Evolutionary conservation across 1,139 yeast species (phyloP).

Genomic region (Yamadazyma sp.): DNA sequence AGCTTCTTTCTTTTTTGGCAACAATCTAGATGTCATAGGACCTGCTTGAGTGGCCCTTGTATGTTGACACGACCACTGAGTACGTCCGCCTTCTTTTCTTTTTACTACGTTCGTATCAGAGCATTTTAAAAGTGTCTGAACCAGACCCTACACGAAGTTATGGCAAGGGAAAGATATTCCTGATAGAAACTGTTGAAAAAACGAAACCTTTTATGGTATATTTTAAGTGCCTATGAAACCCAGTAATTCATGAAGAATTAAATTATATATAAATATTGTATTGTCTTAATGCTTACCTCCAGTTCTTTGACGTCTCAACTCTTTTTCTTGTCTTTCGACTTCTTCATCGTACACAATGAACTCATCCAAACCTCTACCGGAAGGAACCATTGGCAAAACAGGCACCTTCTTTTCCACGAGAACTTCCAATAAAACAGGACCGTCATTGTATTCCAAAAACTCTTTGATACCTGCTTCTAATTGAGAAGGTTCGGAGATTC

Average conservation of each 20-base stretch:
- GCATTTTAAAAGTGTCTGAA: no score
- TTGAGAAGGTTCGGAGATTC: conserved; percentile 68
- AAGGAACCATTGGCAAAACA: conserved; percentile 97
- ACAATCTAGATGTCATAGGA: no score
- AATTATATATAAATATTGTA: neutral
- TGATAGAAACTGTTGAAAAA: no score
- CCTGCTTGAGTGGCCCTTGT: no score
- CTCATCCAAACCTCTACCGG: conserved; percentile 91
- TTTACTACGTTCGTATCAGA: no score
- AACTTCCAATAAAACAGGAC: conserved; percentile 91
- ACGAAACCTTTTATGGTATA: neutral
- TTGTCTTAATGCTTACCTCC: conserved; percentile 47
- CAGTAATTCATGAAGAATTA: conserved; percentile 1
- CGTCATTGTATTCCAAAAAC: conserved; percentile 64
- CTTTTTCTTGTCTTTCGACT: conserved; percentile 71
- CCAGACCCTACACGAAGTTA: no score
- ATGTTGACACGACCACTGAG: no score
- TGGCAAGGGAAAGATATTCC: no score
- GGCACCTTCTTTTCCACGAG: conserved; percentile 94
- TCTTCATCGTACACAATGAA: conserved; percentile 83
- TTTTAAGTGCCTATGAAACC: conserved; percentile 4
- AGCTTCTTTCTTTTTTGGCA: conserved; percentile 13
- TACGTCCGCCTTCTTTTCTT: neutral
- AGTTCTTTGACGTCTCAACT: conserved; percentile 60
- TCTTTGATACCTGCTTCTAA: conserved; percentile 58